Percentiles rank a stretch among this genome's conserved stretches.
These are phyloP conservation scores for Coemansia sp. DNA, from an alignment of 192 early-diverging fungal genomes.

Conservation along the genomic window DNA sequence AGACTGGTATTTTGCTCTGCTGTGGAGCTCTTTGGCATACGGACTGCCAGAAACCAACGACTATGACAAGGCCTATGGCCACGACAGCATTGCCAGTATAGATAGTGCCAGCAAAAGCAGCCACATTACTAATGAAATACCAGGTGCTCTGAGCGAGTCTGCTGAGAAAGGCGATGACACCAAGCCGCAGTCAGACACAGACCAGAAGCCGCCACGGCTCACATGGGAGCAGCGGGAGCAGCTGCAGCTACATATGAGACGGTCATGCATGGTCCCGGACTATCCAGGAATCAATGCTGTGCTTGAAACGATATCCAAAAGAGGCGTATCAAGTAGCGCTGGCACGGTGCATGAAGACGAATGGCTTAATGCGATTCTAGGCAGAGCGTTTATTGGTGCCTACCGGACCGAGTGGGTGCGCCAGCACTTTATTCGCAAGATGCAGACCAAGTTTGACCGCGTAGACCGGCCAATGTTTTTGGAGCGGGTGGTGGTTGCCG, in stretches of 20 bases:
- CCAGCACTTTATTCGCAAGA: constrained; percentile 63
- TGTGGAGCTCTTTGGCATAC: constrained; percentile 59
- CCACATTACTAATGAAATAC: background rate
- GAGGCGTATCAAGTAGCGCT: constrained; percentile 30
- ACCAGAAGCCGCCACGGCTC: background rate
- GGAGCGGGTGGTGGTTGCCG: constrained; percentile 76
- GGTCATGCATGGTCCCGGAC: constrained; percentile 39
- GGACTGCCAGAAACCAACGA: constrained; percentile 24
- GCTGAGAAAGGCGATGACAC: background rate
- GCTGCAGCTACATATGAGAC: constrained; percentile 30
- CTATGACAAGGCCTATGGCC: constrained; percentile 11
- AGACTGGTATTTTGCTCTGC: constrained; percentile 83
- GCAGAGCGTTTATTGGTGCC: constrained; percentile 72
- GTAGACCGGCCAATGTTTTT: constrained; percentile 66
- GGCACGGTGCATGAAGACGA: constrained; percentile 56
- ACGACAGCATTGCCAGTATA: background rate
- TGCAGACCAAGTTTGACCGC: constrained; percentile 61
- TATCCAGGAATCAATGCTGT: constrained; percentile 24
- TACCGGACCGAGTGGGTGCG: constrained; percentile 64
- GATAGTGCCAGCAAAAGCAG: background rate
- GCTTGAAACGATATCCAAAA: constrained; percentile 27
- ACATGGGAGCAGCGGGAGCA: constrained; percentile 24
- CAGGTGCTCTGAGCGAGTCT: constrained; percentile 1
- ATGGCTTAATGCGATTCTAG: constrained; percentile 86
- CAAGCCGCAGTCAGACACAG: background rate